These are phyloP conservation scores for Capsella rubella DNA, from an alignment of 441 rosid genomes.

Conservation along the genomic window DNA sequence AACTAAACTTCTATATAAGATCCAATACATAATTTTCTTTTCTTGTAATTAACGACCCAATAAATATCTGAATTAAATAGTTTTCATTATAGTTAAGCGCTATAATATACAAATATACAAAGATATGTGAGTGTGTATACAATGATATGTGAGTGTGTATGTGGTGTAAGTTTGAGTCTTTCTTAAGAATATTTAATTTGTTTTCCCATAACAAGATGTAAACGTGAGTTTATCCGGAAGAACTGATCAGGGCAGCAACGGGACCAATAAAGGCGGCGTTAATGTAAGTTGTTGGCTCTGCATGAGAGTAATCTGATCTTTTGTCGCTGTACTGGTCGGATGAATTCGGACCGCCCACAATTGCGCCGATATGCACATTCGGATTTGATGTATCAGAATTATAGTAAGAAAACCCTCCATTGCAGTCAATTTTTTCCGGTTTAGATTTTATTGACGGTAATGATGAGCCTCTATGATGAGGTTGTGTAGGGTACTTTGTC, in stretches of 20 bases:
- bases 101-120: background rate
- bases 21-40: background rate
- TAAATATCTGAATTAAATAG: background rate
- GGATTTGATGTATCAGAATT: conserved; percentile 51
- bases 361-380: conserved; percentile 63
- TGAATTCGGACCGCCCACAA: conserved; percentile 71
- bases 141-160: background rate
- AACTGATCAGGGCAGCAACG: conserved; percentile 54
- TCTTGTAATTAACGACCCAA: background rate
- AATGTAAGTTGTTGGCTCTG: conserved; percentile 68
- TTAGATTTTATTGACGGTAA: conserved; percentile 56
- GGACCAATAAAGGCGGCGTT: conserved; percentile 62
- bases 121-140: too few relatives aligned
- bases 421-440: conserved; percentile 54
- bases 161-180: background rate
- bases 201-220: conserved; percentile 4
- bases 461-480: conserved; percentile 74
- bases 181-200: background rate
- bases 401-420: conserved; percentile 51
- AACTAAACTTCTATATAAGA: background rate
- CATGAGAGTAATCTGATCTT: conserved; percentile 61
- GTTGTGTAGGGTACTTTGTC: conserved; percentile 51
- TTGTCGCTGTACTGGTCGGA: conserved; percentile 53
- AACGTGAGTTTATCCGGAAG: background rate
- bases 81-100: background rate